A percentile compares a stretch with the other conserved stretches of the same genome.
These are phyloP conservation scores for Colletotrichum cordylinicola DNA, from an alignment of 2,329 filamentous ascomycete genomes.

Conservation along the genomic window DNA sequence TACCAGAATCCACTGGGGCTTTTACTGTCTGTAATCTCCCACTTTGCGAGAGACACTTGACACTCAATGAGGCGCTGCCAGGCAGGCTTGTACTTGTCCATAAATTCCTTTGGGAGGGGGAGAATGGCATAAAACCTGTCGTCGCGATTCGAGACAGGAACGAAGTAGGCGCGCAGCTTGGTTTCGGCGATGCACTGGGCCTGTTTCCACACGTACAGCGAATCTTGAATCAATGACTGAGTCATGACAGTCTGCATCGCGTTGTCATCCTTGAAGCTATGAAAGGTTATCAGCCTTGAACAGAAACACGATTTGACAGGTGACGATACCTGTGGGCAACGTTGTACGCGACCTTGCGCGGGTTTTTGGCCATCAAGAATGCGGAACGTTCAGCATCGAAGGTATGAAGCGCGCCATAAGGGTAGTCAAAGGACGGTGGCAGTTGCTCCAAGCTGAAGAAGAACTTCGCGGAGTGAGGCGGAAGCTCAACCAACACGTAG, in stretches of 20 bases:
- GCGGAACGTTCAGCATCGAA: neutral
- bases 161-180: neutral
- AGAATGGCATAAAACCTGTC: neutral
- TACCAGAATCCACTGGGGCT: neutral
- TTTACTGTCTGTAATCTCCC: too few relatives aligned
- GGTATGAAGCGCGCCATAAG: neutral
- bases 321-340: neutral
- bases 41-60: neutral
- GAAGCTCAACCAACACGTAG: neutral
- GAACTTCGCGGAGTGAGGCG: too few relatives aligned
- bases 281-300: neutral
- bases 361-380: neutral
- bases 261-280: neutral
- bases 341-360: neutral
- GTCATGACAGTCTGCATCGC: neutral
- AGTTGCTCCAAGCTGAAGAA: neutral
- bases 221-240: neutral
- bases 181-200: neutral
- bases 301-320: neutral
- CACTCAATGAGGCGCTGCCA: neutral
- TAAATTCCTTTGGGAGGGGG: neutral
- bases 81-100: neutral
- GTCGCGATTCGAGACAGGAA: neutral
- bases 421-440: neutral
- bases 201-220: neutral